A percentile compares a stretch with the other conserved stretches of the same genome.
Evolutionary conservation across 2,329 filamentous ascomycete species (phyloP).

Genomic region (Aphanoascus verrucosus): DNA sequence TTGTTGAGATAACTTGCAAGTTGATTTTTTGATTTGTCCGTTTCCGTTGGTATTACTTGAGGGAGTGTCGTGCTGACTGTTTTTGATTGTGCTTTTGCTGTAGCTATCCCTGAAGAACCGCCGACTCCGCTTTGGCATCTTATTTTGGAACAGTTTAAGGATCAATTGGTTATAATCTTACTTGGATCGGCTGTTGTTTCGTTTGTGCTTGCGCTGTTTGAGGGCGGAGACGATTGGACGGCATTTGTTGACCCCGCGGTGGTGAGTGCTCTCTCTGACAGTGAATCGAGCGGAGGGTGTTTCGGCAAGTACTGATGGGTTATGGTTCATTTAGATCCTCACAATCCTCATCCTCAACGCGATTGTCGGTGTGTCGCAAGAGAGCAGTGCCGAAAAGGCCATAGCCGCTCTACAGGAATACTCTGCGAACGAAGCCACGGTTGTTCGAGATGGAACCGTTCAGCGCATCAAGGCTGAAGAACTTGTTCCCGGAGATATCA

Average conservation of each 20-base stretch:
- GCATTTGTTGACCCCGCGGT: conserved; percentile 94
- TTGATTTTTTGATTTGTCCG: background rate
- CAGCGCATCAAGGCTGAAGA: conserved; percentile 90
- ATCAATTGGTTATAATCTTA: conserved; percentile 92
- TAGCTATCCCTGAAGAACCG: conserved; percentile 74
- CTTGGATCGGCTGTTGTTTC: conserved; percentile 87
- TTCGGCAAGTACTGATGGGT: background rate
- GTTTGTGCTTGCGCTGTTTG: conserved; percentile 84
- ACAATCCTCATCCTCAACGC: conserved; percentile 95
- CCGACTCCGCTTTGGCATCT: conserved; percentile 94
- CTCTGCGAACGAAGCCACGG: conserved; percentile 94
- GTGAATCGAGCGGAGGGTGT: too few species aligned
- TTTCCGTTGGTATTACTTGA: background rate
- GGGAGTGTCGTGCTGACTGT: background rate
- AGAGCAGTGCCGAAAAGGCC: conserved; percentile 96
- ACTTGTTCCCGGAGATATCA: conserved; percentile 84
- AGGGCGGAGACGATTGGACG: conserved; percentile 87
- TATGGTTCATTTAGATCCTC: conserved; percentile 56
- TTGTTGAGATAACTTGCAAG: background rate
- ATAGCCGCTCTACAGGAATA: conserved; percentile 98
- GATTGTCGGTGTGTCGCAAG: conserved; percentile 93
- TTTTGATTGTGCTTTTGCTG: background rate
- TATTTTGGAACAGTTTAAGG: conserved; percentile 97
- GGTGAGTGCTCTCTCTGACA: conserved; percentile 57
- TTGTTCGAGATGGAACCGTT: conserved; percentile 71